A percentile compares a stretch with the other conserved stretches of the same genome.
phyloP scores from a whole-genome alignment of 2,329 filamentous ascomycete genomes.

The Epichloe hybrida region DNA sequence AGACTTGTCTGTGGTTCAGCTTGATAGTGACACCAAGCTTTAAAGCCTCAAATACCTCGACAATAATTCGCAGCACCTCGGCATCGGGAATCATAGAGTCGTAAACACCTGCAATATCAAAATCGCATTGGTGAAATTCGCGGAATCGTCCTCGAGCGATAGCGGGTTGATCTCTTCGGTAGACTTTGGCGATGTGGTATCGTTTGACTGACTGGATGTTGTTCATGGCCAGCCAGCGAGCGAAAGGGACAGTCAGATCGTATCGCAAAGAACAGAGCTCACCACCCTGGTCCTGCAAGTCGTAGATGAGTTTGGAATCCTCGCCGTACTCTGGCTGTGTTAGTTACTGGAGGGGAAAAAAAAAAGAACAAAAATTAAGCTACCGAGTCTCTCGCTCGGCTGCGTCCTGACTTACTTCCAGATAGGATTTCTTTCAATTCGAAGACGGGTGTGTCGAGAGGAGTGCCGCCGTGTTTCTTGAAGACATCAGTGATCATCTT shows the following conservation, averaged over 20 bases:
- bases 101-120: constrained; percentile 81
- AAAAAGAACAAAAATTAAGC: not conserved
- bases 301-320: constrained; percentile 85
- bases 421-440: constrained; percentile 76
- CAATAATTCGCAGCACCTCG: constrained; percentile 72
- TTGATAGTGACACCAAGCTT: constrained; percentile 73
- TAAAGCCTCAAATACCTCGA: constrained; percentile 72
- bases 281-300: constrained; percentile 74
- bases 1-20: constrained; percentile 85
- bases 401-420: constrained; percentile 32
- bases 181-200: constrained; percentile 89
- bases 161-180: constrained; percentile 34
- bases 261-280: constrained; percentile 65
- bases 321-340: constrained; percentile 58
- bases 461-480: constrained; percentile 68
- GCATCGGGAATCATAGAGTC: constrained; percentile 88
- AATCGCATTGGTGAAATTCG: constrained; percentile 96
- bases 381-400: not conserved
- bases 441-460: constrained; percentile 73
- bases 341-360: not conserved
- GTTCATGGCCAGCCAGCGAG: constrained; percentile 89
- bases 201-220: constrained; percentile 75
- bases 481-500: constrained; percentile 63
- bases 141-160: constrained; percentile 88
- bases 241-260: constrained; percentile 80